Evolutionary conservation across 305 asterid genomes (phyloP).

Genomic region (Lippia alba): DNA sequence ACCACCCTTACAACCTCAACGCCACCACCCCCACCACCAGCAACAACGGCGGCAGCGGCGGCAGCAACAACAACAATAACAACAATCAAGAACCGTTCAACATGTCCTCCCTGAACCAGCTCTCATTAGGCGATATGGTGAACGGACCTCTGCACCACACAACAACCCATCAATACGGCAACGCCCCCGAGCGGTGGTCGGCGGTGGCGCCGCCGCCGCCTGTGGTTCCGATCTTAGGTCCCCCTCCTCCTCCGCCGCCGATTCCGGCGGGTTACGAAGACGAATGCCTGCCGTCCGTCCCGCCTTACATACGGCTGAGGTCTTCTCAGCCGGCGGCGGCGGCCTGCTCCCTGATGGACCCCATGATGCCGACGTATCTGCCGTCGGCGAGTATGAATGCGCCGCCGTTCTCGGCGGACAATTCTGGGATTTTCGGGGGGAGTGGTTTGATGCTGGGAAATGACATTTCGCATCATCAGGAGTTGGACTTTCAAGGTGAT

Average conservation of each 20-base stretch:
- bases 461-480: slow-evolving; percentile 65
- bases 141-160: slow-evolving; percentile 31
- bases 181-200: slow-evolving; percentile 37
- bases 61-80: slow-evolving; percentile 8
- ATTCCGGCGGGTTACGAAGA: slow-evolving; percentile 55
- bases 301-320: slow-evolving; percentile 49
- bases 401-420: slow-evolving; percentile 52
- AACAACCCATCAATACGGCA: slow-evolving; percentile 10
- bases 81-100: slow-evolving; percentile 51
- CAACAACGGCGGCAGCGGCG: neutral
- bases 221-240: slow-evolving; percentile 45
- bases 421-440: slow-evolving; percentile 51
- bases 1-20: slow-evolving; percentile 34
- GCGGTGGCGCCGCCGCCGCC: slow-evolving; percentile 28
- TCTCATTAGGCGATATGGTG: slow-evolving; percentile 31
- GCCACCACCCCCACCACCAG: slow-evolving; percentile 21
- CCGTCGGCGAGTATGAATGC: slow-evolving; percentile 41
- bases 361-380: slow-evolving; percentile 49
- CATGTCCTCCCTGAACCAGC: slow-evolving; percentile 40
- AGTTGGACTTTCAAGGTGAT: slow-evolving; percentile 75
- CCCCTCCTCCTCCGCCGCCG: slow-evolving; percentile 37
- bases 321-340: slow-evolving; percentile 43
- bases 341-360: slow-evolving; percentile 53
- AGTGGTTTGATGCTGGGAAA: slow-evolving; percentile 54
- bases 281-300: slow-evolving; percentile 56